Percentiles rank a stretch among this genome's conserved stretches.
Conservation (phyloP, 2,329 filamentous ascomycete genomes). For the Calonectria pseudoturangicola region DNA sequence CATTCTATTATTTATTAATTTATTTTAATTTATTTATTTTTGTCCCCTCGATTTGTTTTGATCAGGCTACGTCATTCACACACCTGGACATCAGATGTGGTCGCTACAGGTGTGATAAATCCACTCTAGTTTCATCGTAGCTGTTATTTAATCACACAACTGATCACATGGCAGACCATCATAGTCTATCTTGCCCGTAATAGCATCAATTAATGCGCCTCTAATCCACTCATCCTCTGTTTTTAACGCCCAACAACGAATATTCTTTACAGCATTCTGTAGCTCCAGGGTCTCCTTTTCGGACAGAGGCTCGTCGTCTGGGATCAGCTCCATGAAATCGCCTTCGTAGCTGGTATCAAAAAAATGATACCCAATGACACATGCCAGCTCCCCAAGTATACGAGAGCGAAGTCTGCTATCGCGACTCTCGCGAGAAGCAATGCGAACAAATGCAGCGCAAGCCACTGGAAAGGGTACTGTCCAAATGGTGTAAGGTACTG, state of each 20-base stretch:
- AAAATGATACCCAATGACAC: slow-evolving; percentile 16
- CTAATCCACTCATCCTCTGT: slow-evolving; percentile 24
- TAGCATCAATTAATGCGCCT: slow-evolving; percentile 3
- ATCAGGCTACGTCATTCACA: no score
- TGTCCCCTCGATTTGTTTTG: no score
- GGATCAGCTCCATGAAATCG: slow-evolving; percentile 15
- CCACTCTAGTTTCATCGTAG: no score
- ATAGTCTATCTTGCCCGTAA: slow-evolving; percentile 17
- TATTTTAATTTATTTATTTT: no score
- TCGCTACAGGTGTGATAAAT: no score
- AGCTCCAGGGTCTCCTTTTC: slow-evolving; percentile 26
- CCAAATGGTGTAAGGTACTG: slow-evolving; percentile 9
- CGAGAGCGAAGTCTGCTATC: neutral
- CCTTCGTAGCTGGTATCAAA: slow-evolving; percentile 36
- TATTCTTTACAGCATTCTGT: slow-evolving; percentile 1
- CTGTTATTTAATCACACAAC: neutral
- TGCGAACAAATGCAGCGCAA: slow-evolving; percentile 29
- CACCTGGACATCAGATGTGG: no score
- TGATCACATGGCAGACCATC: neutral
- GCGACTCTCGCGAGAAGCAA: slow-evolving; percentile 14
- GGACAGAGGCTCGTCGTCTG: slow-evolving; percentile 21
- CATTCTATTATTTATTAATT: no score
- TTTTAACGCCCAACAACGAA: slow-evolving; percentile 16
- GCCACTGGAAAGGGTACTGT: slow-evolving; percentile 15
- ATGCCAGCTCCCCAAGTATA: slow-evolving; percentile 1